A percentile compares a stretch with the other conserved stretches of the same genome.
Evolutionary conservation across 306 rosid genomes (phyloP).

Genomic region (Fragaria ananassa): DNA sequence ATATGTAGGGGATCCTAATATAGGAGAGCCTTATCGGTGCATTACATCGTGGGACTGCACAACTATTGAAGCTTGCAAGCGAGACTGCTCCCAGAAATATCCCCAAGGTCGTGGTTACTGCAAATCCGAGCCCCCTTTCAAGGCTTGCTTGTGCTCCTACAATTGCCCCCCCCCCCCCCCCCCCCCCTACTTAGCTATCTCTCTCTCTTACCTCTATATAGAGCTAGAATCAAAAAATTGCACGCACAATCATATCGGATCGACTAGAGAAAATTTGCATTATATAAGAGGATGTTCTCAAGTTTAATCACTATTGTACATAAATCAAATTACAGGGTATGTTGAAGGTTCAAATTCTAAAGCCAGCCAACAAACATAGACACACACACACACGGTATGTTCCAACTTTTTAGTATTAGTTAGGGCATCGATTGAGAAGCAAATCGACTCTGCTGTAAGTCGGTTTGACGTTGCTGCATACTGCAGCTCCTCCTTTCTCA

Average conservation of each 20-base stretch:
- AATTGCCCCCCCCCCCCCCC: conserved; percentile 1
- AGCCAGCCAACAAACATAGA: neutral
- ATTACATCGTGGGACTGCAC: neutral
- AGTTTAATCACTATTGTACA: neutral
- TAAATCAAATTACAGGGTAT: neutral
- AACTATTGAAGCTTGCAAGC: neutral
- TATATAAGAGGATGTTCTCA: neutral
- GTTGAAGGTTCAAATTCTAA: neutral
- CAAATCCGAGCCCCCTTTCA: neutral
- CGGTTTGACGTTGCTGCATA: neutral
- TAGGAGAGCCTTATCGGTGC: neutral
- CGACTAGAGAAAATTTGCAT: neutral
- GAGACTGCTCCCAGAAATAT: neutral
- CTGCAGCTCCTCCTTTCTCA: neutral
- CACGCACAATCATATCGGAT: neutral
- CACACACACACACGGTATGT: neutral
- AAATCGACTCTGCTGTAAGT: neutral
- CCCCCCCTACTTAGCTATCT: neutral
- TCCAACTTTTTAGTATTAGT: neutral
- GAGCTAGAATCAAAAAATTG: neutral
- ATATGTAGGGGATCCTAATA: neutral
- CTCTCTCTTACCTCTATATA: neutral
- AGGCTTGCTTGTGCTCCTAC: neutral
- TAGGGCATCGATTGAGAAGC: neutral
- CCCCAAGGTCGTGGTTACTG: neutral